Evolutionary conservation across 2,329 filamentous ascomycete genomes (phyloP).

Genomic region (Plenodomus tracheiphilus): DNA sequence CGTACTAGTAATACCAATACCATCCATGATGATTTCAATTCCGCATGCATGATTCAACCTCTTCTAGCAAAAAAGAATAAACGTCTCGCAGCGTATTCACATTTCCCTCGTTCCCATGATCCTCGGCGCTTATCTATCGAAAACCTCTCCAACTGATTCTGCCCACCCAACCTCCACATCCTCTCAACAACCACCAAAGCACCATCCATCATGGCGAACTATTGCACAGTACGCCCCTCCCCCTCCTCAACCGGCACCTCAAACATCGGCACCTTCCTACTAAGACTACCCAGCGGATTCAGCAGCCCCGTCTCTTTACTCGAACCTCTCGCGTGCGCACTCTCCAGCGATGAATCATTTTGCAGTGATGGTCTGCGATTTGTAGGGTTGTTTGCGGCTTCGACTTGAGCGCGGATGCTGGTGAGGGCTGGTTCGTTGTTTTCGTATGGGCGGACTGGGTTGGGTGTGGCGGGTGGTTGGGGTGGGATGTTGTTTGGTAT

Average conservation of each 20-base stretch:
- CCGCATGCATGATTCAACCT: too few species aligned
- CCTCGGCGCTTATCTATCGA: too few species aligned
- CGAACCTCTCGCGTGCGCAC: not conserved
- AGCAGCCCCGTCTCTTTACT: constrained; percentile 13
- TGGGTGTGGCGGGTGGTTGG: not conserved
- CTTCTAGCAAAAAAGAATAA: too few species aligned
- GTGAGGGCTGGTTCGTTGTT: constrained; percentile 29
- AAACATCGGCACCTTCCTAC: constrained; percentile 49
- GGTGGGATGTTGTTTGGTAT: constrained; percentile 3
- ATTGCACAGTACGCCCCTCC: not conserved
- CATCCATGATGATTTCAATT: too few species aligned
- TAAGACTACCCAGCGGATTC: constrained; percentile 29
- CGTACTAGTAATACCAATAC: too few species aligned
- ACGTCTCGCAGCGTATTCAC: too few species aligned
- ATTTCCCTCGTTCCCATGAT: too few species aligned
- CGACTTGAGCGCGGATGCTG: constrained; percentile 27
- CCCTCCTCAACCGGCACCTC: not conserved
- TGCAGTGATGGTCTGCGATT: constrained; percentile 11
- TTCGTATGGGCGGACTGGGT: constrained; percentile 18
- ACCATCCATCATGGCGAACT: not conserved
- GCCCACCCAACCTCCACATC: too few species aligned
- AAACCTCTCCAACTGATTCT: too few species aligned
- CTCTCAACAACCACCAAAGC: too few species aligned
- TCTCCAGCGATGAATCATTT: constrained; percentile 7
- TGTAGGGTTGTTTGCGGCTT: constrained; percentile 15